Evolutionary conservation across 2,329 filamentous ascomycete genomes (phyloP), one percentile per base, ranked within the genome.

Genomic region (Diplocarpon mali): DNA sequence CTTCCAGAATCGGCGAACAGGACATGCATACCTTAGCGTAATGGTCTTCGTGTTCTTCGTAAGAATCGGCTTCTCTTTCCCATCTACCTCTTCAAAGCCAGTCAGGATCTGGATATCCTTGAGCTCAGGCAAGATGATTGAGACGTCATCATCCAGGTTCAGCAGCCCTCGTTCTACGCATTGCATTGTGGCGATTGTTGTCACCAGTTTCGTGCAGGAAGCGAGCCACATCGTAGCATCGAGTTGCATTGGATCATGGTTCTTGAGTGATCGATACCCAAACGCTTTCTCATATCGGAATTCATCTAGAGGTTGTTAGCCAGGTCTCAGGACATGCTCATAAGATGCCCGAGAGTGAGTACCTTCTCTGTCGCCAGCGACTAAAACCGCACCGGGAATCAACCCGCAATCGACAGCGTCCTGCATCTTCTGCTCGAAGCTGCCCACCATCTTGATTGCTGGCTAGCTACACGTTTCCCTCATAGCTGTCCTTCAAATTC

Each of bases 151-250:
- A 40, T 78, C 74, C 0, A 78, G 60, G 1, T 52, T 60, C 14
- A 77, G 52, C 8, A 57, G 50, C 0, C 70, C 72, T 41, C 67
- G 61, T 54, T 78, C 75, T 1, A 78, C 73, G 1, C 75, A 66
- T 56, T 78, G 74, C 71, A 79, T 71, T 28, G 64, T 68, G 0
- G 73, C 70, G 8, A 77, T 56, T 0, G 65, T 69, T 0, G 67
- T 64, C 4, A 76, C 57, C 58, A 77, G 65, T 60, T 78, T 78
- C 13, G 75, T 76, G 54, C 71, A 75, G 0, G 72, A 75, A 0
- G 74, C 74, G 5, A 78, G 64, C 71, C 70, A 77, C 56, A 80
- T 83, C 1, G 76, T 63, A 8, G 67, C 76, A 32, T 84, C 76
- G 0, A 76, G 61, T 0, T 69, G 70, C 72, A 84, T 77, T 2